Percentiles rank a stretch among this genome's conserved stretches.
phyloP scores from a whole-genome alignment of 2,329 filamentous ascomycete genomes.

The Elsinoe ampelina region DNA sequence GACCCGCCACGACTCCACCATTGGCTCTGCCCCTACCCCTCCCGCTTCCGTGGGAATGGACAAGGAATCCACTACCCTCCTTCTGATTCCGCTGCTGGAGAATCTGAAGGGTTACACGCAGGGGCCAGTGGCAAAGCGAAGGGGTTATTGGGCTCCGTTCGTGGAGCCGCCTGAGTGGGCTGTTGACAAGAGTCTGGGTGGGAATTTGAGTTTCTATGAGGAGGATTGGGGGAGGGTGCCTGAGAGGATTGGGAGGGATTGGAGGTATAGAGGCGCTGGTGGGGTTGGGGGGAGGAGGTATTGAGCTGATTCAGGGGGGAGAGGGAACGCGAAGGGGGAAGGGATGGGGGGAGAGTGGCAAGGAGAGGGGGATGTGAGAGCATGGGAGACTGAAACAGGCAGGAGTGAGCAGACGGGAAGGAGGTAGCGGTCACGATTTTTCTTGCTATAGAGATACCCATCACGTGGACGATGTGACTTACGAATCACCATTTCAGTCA shows the following conservation, averaged over 20 bases:
- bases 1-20: not conserved
- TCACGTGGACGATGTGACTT: not conserved
- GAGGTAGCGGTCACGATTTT: not conserved
- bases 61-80: slow-evolving; percentile 21
- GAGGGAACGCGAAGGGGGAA: not conserved
- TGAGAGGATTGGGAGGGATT: slow-evolving; percentile 29
- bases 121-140: slow-evolving; percentile 25
- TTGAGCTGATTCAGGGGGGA: not conserved
- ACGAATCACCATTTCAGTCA: too few species aligned
- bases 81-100: slow-evolving; percentile 35
- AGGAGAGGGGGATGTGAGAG: not conserved
- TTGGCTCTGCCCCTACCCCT: not conserved
- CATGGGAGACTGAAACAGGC: not conserved
- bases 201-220: slow-evolving; percentile 35
- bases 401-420: not conserved
- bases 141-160: slow-evolving; percentile 35
- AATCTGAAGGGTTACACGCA: slow-evolving; percentile 34
- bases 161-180: slow-evolving; percentile 29
- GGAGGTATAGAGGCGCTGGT: slow-evolving; percentile 24
- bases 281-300: slow-evolving; percentile 15
- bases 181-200: slow-evolving; percentile 30
- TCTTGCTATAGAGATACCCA: slow-evolving; percentile 1
- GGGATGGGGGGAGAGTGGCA: not conserved
- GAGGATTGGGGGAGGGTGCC: slow-evolving; percentile 30
- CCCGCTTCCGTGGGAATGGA: not conserved